A percentile compares a stretch with the other conserved stretches of the same genome.
Conservation (phyloP, 2,329 filamentous ascomycete species). For the Aspergillus sp. region DNA sequence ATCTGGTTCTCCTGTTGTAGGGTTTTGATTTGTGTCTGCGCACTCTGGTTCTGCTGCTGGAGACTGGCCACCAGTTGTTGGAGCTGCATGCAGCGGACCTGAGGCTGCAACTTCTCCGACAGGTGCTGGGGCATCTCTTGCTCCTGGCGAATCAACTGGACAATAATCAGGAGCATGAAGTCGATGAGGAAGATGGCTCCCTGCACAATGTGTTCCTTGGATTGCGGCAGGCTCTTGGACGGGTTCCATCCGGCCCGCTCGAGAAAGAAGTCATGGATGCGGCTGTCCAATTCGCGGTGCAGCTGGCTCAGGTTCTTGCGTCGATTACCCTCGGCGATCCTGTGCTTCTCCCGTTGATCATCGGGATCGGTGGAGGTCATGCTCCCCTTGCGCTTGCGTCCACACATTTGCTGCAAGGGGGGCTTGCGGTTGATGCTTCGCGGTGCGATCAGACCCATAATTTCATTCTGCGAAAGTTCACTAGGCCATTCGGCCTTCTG, state of each 20-base stretch:
- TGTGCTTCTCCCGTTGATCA: slow-evolving; percentile 34
- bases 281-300: slow-evolving; percentile 30
- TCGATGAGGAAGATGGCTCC: slow-evolving; percentile 32
- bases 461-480: slow-evolving; percentile 25
- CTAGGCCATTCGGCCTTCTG: slow-evolving; percentile 29
- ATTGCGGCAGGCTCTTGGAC: slow-evolving; percentile 31
- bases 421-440: slow-evolving; percentile 32
- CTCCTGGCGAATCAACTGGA: slow-evolving; percentile 28
- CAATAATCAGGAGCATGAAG: slow-evolving; percentile 31
- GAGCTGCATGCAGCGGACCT: slow-evolving; percentile 33
- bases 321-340: slow-evolving; percentile 33
- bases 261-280: slow-evolving; percentile 32
- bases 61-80: slow-evolving; percentile 27
- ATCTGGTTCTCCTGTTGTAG: slow-evolving; percentile 29
- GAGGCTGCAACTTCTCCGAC: slow-evolving; percentile 31
- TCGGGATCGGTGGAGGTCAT: slow-evolving; percentile 23
- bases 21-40: slow-evolving; percentile 27
- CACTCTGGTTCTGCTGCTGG: slow-evolving; percentile 30
- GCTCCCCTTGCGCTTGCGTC: slow-evolving; percentile 32
- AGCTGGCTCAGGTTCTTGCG: slow-evolving; percentile 34
- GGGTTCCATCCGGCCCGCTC: slow-evolving; percentile 34
- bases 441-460: slow-evolving; percentile 28
- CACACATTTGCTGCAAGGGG: slow-evolving; percentile 32
- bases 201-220: slow-evolving; percentile 36
- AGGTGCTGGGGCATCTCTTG: slow-evolving; percentile 27